Base-by-base conservation (phyloP, 805 yeast genomes). In the Saccharomycopsis selenospora region DNA sequence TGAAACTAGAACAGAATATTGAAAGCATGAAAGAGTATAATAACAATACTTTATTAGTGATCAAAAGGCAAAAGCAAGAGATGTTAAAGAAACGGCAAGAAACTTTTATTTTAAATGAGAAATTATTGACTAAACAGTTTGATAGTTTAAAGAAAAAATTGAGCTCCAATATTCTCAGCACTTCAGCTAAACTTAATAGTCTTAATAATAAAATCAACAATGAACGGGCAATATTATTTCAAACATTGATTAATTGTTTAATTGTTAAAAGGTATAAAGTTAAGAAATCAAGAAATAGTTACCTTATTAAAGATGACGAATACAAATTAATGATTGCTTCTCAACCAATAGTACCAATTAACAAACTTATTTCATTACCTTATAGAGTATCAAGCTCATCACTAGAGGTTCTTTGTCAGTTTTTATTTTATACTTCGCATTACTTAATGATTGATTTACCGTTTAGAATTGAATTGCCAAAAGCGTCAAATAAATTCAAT, bases 301-400 rank as follows among this genome's bases (percentile, higher is more conserved):
- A 11, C 5, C 26, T 11, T 7, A 11, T 8, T 23, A 10, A 8
- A 20, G 24, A 40, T 4, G 42, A 40, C 24, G 25, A 10, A 40
- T 20, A 6, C 23, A 40, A 40, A 23, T 20, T 40, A 7, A 23
- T 26, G 27, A 14, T 51, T 23, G 46, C 42, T 3, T 40, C 40
- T 25, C 52, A 49, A 6, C 53, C 55, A n/a, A 24, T 52, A 13
- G n/a, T 52, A 17, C 33, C 55, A 4, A 26, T 52, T n/a, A 30
- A 44, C 23, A 45, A 42, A 17, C 36, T 46, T n/a, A 42, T 47
- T 17, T 14, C 38, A 2, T 47, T 49, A 24, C 46, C 33, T 24
- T 25, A 36, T 14, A 36, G 14, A 17, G 18, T 47, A 10, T 23
- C 49, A 6, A 43, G 40, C 3, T 33, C 48, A 2, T 43, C 53